Evolutionary conservation across 495 filamentous ascomycete genomes (phyloP).

Genomic region (Podospora pseudocomata): DNA sequence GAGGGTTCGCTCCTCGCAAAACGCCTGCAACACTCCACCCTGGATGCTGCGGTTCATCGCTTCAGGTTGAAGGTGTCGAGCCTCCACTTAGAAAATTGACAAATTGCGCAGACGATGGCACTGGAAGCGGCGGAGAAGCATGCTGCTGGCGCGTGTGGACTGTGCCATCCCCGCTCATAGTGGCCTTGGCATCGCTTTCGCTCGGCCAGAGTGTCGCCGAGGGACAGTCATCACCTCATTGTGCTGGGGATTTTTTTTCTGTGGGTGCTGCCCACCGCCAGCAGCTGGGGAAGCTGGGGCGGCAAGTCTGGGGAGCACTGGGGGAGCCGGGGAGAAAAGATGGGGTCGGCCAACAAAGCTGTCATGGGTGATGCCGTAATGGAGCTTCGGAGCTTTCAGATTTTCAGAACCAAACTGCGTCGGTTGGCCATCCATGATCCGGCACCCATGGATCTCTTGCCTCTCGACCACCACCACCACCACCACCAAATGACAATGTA

Average conservation of each 20-base stretch:
- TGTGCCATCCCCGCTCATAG: constrained; percentile 34
- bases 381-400: not conserved
- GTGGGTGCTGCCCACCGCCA: not conserved
- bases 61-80: constrained; percentile 1
- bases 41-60: constrained; percentile 17
- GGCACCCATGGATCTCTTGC: not conserved
- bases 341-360: constrained; percentile 1
- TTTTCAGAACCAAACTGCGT: not conserved
- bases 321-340: constrained; percentile 9
- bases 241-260: constrained; percentile 1
- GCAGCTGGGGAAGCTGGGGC: constrained; percentile 11
- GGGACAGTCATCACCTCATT: constrained; percentile 26
- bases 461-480: not conserved
- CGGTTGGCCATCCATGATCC: not conserved
- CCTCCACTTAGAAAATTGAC: constrained; percentile 14
- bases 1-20: not conserved
- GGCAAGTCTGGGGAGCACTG: constrained; percentile 24
- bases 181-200: constrained; percentile 24
- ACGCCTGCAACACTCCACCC: constrained; percentile 1
- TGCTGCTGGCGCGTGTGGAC: constrained; percentile 20
- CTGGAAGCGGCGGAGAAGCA: constrained; percentile 26
- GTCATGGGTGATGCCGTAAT: not conserved
- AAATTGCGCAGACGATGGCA: constrained; percentile 21
- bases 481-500: too few relatives aligned
- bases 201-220: constrained; percentile 34